Conservation (phyloP, 306 rosid genomes). For the Trifolium pratense region DNA sequence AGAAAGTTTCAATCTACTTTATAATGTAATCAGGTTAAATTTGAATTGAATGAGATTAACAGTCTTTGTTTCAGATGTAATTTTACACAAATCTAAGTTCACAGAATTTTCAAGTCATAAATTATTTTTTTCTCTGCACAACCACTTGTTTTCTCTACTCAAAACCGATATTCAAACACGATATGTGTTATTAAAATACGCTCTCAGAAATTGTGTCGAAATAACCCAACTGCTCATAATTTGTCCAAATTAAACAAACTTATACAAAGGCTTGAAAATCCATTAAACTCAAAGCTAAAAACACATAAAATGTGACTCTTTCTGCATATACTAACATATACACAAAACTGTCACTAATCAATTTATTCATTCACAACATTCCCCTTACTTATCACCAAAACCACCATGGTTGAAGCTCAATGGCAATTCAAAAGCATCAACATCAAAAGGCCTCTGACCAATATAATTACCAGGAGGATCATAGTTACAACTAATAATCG, state of each 20-base stretch:
- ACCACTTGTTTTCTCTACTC: no score
- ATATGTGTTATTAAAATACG: no score
- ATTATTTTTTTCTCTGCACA: no score
- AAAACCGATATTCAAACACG: no score
- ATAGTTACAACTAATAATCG: constrained; percentile 63
- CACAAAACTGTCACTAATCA: not conserved
- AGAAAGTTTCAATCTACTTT: no score
- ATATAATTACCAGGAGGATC: constrained; percentile 55
- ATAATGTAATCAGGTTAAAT: no score
- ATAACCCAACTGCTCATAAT: no score
- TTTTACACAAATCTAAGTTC: no score
- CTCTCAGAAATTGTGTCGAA: no score
- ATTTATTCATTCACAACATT: not conserved
- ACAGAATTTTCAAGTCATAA: no score
- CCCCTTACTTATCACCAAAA: not conserved
- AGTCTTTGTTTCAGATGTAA: no score
- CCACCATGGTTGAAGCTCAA: constrained; percentile 11
- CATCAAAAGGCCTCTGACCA: constrained; percentile 54
- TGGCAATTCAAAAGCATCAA: constrained; percentile 27
- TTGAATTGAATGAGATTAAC: no score
- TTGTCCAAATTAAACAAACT: not conserved
- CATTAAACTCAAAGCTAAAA: not conserved
- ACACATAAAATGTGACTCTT: not conserved
- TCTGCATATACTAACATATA: not conserved
- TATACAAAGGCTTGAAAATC: not conserved